Percentiles rank a stretch among this genome's conserved stretches.
Evolutionary conservation across 2,329 filamentous ascomycete species (phyloP).

Genomic region (Amphichorda felina): DNA sequence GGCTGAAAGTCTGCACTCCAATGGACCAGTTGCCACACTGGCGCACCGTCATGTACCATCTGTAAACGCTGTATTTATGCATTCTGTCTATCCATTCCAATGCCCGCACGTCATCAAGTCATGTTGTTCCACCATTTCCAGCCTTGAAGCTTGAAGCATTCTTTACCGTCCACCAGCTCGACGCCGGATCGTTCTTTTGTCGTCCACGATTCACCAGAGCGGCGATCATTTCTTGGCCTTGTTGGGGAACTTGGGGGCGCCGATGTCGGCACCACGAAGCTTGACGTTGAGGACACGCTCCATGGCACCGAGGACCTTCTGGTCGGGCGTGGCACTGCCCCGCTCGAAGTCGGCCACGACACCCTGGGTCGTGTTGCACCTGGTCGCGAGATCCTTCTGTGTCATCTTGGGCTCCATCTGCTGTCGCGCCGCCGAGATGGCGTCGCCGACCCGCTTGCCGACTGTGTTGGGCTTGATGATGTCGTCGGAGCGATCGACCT

Average conservation of each 20-base stretch:
- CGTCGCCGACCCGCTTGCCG: constrained; percentile 67
- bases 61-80: too few species aligned
- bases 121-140: too few species aligned
- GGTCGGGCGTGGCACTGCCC: constrained; percentile 66
- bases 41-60: too few species aligned
- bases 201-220: not conserved
- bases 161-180: too few species aligned
- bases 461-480: constrained; percentile 96
- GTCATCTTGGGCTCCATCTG: constrained; percentile 90
- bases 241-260: constrained; percentile 70
- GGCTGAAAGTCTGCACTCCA: too few species aligned
- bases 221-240: constrained; percentile 36
- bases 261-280: constrained; percentile 76
- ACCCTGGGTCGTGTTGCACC: constrained; percentile 76
- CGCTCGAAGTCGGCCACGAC: constrained; percentile 80
- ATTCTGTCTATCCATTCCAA: too few species aligned
- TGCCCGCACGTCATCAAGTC: too few species aligned
- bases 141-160: too few species aligned
- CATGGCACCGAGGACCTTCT: constrained; percentile 68
- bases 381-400: constrained; percentile 76
- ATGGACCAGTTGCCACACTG: too few species aligned
- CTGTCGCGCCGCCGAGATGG: constrained; percentile 69
- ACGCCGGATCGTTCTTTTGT: not conserved
- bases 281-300: constrained; percentile 82
- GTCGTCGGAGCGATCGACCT: constrained; percentile 94